Conservation (phyloP, 306 rosid species). For the Arachis stenosperma region DNA sequence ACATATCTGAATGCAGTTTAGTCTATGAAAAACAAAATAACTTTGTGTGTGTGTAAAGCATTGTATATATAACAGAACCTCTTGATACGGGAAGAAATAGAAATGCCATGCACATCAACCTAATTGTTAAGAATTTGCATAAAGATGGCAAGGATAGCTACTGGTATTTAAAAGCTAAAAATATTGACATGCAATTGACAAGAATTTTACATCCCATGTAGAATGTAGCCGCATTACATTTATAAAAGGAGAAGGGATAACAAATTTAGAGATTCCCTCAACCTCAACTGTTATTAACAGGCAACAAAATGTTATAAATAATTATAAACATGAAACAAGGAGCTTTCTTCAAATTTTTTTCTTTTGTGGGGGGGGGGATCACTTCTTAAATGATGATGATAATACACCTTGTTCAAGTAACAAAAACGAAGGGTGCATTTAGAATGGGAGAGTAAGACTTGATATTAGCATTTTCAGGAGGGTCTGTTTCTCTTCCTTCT, state of each 20-base stretch:
- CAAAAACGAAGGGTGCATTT: background rate
- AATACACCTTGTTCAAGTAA: conserved; percentile 16
- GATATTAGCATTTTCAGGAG: conserved; percentile 11
- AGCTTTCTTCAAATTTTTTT: too few relatives aligned
- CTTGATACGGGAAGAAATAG: conserved; percentile 85
- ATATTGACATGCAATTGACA: too few relatives aligned
- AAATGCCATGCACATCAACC: conserved; percentile 71
- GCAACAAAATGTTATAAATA: background rate
- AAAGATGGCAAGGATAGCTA: background rate
- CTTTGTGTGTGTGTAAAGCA: too few relatives aligned
- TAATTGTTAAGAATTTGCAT: conserved; percentile 29
- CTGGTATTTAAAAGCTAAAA: too few relatives aligned
- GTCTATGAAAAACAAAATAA: too few relatives aligned
- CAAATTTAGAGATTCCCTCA: background rate
- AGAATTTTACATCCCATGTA: background rate
- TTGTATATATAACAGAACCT: conserved; percentile 60
- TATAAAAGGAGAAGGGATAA: background rate
- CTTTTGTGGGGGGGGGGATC: background rate
- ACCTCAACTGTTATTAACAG: background rate
- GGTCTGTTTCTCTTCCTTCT: conserved; percentile 45
- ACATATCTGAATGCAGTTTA: too few relatives aligned
- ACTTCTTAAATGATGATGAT: background rate
- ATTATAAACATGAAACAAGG: background rate
- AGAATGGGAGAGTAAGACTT: too few relatives aligned
- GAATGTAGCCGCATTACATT: too few relatives aligned